phyloP scores from a whole-genome alignment of 768 basidiomycete genomes.

The Rhodotorula graminis region DNA sequence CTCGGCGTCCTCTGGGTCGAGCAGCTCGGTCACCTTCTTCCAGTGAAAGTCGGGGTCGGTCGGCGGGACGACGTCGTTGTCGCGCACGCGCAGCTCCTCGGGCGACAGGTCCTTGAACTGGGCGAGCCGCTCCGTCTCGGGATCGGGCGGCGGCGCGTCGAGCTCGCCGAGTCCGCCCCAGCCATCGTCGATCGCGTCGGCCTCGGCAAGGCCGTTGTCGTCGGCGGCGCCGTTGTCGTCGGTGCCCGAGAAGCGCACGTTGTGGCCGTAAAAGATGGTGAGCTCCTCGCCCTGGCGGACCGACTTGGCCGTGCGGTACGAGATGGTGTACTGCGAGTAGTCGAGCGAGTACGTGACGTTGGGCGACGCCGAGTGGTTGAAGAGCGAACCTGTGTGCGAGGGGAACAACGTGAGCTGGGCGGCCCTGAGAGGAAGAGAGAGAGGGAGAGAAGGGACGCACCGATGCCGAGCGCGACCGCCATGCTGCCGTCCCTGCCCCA shows the following conservation, averaged over 20 bases:
- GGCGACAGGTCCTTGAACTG: neutral
- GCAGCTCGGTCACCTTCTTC: slow-evolving; percentile 27
- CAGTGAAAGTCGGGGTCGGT: slow-evolving; percentile 37
- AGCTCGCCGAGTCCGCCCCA: slow-evolving; percentile 32
- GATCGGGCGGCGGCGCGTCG: neutral
- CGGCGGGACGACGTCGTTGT: slow-evolving; percentile 27
- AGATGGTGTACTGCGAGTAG: slow-evolving; percentile 56
- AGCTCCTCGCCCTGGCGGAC: slow-evolving; percentile 65
- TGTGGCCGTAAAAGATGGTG: slow-evolving; percentile 68
- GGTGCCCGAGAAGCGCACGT: slow-evolving; percentile 28
- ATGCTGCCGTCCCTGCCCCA: slow-evolving; percentile 61
- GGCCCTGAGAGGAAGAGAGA: too few species aligned
- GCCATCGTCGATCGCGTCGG: slow-evolving; percentile 18
- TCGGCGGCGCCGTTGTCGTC: slow-evolving; percentile 15
- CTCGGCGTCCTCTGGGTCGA: slow-evolving; percentile 35
- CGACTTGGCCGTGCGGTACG: slow-evolving; percentile 57
- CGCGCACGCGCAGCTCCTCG: slow-evolving; percentile 11
- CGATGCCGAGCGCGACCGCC: slow-evolving; percentile 74
- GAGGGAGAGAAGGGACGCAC: slow-evolving; percentile 49
- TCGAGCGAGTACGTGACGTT: slow-evolving; percentile 67
- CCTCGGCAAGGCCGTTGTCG: slow-evolving; percentile 11
- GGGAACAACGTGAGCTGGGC: neutral
- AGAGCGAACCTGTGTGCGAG: slow-evolving; percentile 62
- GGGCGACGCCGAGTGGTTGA: slow-evolving; percentile 66
- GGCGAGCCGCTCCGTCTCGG: neutral